phyloP scores from a whole-genome alignment of 257 asterid genomes.

The Solanum bukasovii region DNA sequence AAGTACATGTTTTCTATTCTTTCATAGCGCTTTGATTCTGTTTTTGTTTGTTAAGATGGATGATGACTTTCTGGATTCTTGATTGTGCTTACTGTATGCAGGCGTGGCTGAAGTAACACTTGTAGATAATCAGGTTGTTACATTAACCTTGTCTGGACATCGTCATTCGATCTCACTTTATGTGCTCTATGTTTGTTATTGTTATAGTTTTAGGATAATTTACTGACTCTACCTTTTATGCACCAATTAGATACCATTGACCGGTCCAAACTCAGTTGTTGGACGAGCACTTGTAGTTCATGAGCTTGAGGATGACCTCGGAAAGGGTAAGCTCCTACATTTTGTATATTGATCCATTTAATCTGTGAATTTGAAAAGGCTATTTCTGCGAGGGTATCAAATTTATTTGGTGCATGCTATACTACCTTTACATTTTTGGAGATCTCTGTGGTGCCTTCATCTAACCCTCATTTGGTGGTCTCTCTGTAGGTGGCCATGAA shows the following conservation, averaged over 20 bases:
- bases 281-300: conserved; percentile 98
- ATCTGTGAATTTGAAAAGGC: not conserved
- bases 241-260: conserved; percentile 61
- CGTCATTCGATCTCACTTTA: not conserved
- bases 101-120: conserved; percentile 92
- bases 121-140: conserved; percentile 62
- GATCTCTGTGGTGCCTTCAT: not conserved
- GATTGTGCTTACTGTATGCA: conserved; percentile 19
- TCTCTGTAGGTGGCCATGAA: conserved; percentile 74
- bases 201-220: not conserved
- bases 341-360: not conserved
- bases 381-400: not conserved
- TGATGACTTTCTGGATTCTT: not conserved
- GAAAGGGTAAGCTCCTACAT: conserved; percentile 58
- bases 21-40: not conserved
- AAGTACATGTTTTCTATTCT: not conserved
- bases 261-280: conserved; percentile 75
- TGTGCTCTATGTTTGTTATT: not conserved
- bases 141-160: not conserved
- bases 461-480: not conserved
- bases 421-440: not conserved
- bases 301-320: conserved; percentile 91
- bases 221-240: not conserved
- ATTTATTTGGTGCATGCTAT: not conserved
- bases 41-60: not conserved